Percentiles rank a stretch among this genome's conserved stretches.
Conservation (phyloP, 2,329 filamentous ascomycete genomes). For the Pseudopyricularia javanii region DNA sequence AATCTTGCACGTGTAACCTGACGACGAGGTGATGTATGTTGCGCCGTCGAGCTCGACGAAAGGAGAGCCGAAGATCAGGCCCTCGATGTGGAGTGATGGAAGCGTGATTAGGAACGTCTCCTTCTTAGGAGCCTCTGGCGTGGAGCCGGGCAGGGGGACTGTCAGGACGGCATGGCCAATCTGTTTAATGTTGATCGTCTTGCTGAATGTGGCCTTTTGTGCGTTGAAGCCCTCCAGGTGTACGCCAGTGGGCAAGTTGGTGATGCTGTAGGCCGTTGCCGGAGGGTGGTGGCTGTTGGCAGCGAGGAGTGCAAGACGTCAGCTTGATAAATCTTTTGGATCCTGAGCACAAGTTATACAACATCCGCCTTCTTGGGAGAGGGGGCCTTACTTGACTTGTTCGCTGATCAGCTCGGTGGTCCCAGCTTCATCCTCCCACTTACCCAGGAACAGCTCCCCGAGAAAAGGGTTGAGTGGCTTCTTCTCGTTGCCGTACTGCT, state of each 20-base stretch:
- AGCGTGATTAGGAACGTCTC: constrained; percentile 86
- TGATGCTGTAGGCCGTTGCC: constrained; percentile 86
- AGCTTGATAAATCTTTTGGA: too few relatives aligned
- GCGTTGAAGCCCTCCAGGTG: constrained; percentile 81
- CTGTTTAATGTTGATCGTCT: constrained; percentile 91
- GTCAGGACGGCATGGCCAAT: constrained; percentile 80
- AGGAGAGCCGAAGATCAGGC: constrained; percentile 72
- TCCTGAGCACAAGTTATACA: background rate
- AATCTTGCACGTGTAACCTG: constrained; percentile 78
- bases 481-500: constrained; percentile 81
- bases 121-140: constrained; percentile 13
- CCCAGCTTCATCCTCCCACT: constrained; percentile 74
- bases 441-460: constrained; percentile 85
- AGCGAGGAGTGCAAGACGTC: background rate
- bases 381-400: constrained; percentile 59
- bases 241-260: constrained; percentile 74
- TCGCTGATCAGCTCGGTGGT: constrained; percentile 82
- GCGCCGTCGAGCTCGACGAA: constrained; percentile 83
- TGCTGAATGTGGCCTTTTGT: constrained; percentile 88
- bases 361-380: background rate
- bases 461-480: constrained; percentile 96
- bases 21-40: constrained; percentile 76
- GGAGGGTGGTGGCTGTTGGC: constrained; percentile 69
- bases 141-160: constrained; percentile 37
- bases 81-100: constrained; percentile 85